phyloP scores from a whole-genome alignment of 2,329 filamentous ascomycete genomes.

The Colletotrichum euphorbiae region DNA sequence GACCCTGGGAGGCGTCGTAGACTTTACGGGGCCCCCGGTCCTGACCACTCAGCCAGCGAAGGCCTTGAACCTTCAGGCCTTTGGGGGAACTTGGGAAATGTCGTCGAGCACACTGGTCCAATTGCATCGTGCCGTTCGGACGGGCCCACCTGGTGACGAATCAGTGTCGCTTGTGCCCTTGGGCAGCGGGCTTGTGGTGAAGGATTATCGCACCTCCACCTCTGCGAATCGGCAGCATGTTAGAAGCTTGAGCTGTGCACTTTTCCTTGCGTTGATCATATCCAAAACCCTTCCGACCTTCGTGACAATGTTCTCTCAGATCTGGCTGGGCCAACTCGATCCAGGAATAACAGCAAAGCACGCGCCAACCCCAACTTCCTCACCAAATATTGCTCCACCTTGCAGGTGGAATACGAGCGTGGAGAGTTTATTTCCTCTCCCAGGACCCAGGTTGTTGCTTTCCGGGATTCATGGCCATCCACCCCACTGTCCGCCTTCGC shows the following conservation, averaged over 20 bases:
- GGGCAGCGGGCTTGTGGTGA: conserved; percentile 10
- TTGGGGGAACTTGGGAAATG: no score
- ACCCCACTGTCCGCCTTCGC: neutral
- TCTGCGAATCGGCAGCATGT: conserved; percentile 19
- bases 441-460: conserved; percentile 2
- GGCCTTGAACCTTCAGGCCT: no score
- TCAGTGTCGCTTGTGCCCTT: no score
- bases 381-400: conserved; percentile 12
- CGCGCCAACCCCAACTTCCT: conserved; percentile 9
- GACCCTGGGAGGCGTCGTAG: conserved; percentile 24
- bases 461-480: neutral
- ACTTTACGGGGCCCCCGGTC: conserved; percentile 5
- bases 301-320: conserved; percentile 7
- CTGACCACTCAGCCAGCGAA: conserved; percentile 11
- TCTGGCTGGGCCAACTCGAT: conserved; percentile 32
- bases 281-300: conserved; percentile 1
- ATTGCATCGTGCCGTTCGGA: conserved; percentile 6
- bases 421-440: conserved; percentile 7
- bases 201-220: conserved; percentile 21
- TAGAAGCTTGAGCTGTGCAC: conserved; percentile 36
- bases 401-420: conserved; percentile 33
- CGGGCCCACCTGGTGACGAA: conserved; percentile 27
- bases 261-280: conserved; percentile 35
- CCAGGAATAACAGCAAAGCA: conserved; percentile 31
- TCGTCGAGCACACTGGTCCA: neutral